Evolutionary conservation across 345 rosid species (phyloP).

Genomic region (Rhodamnia argentea): DNA sequence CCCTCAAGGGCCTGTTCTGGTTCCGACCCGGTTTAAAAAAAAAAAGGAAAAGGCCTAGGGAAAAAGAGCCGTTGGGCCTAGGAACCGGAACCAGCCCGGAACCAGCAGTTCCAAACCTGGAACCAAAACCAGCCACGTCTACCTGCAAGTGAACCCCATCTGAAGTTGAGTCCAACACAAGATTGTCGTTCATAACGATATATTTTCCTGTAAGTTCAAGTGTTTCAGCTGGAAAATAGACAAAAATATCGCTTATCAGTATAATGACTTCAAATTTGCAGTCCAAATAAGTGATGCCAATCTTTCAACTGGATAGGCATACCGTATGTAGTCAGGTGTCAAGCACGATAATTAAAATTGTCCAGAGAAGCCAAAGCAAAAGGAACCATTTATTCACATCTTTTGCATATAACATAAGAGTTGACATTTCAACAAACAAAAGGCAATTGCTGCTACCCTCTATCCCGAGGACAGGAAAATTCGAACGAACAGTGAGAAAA

Average conservation of each 20-base stretch:
- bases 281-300: not conserved
- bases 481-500: constrained; percentile 3
- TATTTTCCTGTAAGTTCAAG: not conserved
- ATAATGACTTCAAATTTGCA: not conserved
- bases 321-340: not conserved
- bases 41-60: too few relatives aligned
- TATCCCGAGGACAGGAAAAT: not conserved
- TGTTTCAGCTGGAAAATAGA: not conserved
- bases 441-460: not conserved
- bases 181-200: not conserved
- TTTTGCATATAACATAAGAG: not conserved
- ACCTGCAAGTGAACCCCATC: not conserved
- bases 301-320: not conserved
- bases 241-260: not conserved
- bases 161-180: not conserved
- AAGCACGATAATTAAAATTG: not conserved
- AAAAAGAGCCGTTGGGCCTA: too few relatives aligned
- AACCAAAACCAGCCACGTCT: too few relatives aligned
- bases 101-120: too few relatives aligned
- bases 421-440: not conserved
- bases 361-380: not conserved
- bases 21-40: too few relatives aligned
- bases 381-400: not conserved
- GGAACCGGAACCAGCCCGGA: too few relatives aligned
- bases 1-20: too few relatives aligned